A percentile compares a stretch with the other conserved stretches of the same genome.
phyloP scores from a whole-genome alignment of 31 red algal genomes.

The Asparagopsis taxiformis region DNA sequence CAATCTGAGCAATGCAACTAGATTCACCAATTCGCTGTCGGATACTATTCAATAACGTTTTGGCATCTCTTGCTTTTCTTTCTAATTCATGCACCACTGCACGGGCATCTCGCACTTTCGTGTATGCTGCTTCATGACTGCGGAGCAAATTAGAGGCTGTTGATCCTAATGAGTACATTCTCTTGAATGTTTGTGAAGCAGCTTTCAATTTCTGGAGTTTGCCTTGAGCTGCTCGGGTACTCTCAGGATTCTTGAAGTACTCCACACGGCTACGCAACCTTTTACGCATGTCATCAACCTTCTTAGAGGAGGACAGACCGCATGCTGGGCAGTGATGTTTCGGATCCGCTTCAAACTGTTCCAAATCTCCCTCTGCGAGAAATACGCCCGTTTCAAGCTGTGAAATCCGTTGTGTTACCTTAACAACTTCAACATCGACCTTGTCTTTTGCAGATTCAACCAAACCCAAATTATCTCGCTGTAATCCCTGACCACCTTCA shows the following conservation, averaged over 20 bases:
- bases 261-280: conserved; percentile 36
- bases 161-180: conserved; percentile 23
- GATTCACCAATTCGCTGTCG: conserved; percentile 3
- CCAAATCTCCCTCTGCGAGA: conserved; percentile 44
- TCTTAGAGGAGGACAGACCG: conserved; percentile 42
- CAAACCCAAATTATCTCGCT: conserved; percentile 28
- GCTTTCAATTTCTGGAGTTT: conserved; percentile 7
- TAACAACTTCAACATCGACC: conserved; percentile 28
- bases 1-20: conserved; percentile 12
- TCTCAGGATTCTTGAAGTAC: conserved; percentile 38
- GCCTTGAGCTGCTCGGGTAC: conserved; percentile 5
- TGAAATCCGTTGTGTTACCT: conserved; percentile 32
- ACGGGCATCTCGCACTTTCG: background rate
- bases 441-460: conserved; percentile 15
- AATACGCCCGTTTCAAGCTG: conserved; percentile 48
- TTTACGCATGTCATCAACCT: conserved; percentile 33
- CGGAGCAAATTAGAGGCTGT: conserved; percentile 15
- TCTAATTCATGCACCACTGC: background rate
- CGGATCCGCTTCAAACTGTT: conserved; percentile 45
- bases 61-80: conserved; percentile 12
- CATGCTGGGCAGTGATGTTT: conserved; percentile 60
- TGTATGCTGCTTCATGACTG: conserved; percentile 1
- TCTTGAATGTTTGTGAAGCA: conserved; percentile 13
- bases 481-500: conserved; percentile 2
- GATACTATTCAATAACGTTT: background rate